These are phyloP conservation scores for Nigrograna mackinnonii DNA, from an alignment of 2,329 filamentous ascomycete genomes.

Conservation along the genomic window DNA sequence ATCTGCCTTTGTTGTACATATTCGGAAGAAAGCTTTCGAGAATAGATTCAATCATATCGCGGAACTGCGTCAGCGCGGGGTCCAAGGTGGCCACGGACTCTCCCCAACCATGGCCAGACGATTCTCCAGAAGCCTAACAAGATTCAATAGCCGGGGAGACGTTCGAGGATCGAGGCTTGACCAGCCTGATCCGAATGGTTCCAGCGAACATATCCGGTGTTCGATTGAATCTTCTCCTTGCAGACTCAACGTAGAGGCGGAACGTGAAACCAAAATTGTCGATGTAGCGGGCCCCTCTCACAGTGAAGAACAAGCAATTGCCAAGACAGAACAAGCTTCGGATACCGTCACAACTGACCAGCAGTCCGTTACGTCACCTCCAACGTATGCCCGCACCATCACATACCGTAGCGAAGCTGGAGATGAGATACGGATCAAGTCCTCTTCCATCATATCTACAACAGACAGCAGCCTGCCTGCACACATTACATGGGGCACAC, in stretches of 20 bases:
- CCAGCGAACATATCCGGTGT: too few species aligned
- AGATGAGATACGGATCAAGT: slow-evolving; percentile 13
- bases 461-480: slow-evolving; percentile 7
- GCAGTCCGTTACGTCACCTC: neutral
- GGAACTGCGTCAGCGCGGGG: slow-evolving; percentile 4
- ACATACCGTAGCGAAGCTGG: slow-evolving; percentile 12
- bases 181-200: too few species aligned
- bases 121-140: slow-evolving; percentile 11
- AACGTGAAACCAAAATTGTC: too few species aligned
- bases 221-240: too few species aligned
- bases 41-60: slow-evolving; percentile 58
- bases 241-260: too few species aligned
- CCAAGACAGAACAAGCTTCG: too few species aligned
- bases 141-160: slow-evolving; percentile 4
- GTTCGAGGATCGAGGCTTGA: neutral
- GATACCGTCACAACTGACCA: too few species aligned
- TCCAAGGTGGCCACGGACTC: neutral
- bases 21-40: slow-evolving; percentile 66
- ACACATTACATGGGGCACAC: slow-evolving; percentile 34
- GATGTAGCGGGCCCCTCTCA: neutral
- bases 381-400: slow-evolving; percentile 5
- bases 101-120: slow-evolving; percentile 8
- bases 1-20: slow-evolving; percentile 64
- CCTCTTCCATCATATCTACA: neutral
- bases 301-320: too few species aligned